Evolutionary conservation across 1,139 yeast genomes (phyloP), one percentile per base, ranked within the genome.

Genomic region (Saccharomycopsis hybrid): DNA sequence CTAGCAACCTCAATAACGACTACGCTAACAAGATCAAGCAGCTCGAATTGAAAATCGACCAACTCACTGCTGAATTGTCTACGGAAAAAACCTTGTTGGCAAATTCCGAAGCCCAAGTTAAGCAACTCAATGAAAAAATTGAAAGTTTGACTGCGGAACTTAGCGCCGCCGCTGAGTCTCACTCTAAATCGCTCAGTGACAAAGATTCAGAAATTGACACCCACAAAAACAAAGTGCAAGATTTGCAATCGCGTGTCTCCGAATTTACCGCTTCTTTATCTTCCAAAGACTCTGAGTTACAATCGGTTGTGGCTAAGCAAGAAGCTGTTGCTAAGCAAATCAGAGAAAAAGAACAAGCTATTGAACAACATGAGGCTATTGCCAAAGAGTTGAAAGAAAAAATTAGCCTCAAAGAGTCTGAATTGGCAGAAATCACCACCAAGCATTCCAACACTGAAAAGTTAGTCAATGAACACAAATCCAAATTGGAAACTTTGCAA

Each of bases 21-120:
- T 38, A 43, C 39, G 24, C 27, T 32, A 31, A 24, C 28, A 37
- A 46, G 25, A 31, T 44, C 44, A 41, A 47, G 28, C 35, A 40
- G 28, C 36, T 47, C 8, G 30, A 33, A n/a, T 39, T 47, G 18
- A 41, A 28, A 5, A 43, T 50, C 28, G 53, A 46, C 28, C 36
- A 50, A 35, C 29, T 43, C 4, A 43, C 41, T 27, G 53, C 54
- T 37, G 54, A 51, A 13, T 25, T 51, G n/a, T 25, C 52, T 27
- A 33, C 43, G 9, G 54, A 48, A 31, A 51, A 41, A 28, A 44
- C 52, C 13, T 42, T 48, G 41, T 29, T 42, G 9, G 31, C 31
- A 7, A 25, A 39, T 25, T 35, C 50, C 30, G 27, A 43, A 30
- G 30, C 30, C 7, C 11, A 35, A 37, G 25, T 46, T 4, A 28